Evolutionary conservation across 2,329 filamentous ascomycete genomes (phyloP).

Genomic region (Cladophialophora chaetospira): DNA sequence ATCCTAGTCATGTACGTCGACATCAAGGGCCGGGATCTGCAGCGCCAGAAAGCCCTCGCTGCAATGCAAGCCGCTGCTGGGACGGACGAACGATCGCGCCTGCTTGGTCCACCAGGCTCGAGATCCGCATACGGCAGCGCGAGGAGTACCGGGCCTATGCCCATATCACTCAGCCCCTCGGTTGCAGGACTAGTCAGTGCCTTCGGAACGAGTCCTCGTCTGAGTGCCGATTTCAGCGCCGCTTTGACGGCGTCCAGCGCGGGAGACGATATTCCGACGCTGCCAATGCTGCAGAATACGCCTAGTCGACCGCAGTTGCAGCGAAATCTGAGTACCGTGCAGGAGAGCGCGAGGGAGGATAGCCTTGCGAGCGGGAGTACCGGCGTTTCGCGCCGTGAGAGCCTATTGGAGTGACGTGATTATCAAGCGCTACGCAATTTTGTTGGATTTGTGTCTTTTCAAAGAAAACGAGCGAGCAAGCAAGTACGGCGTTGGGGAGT

Average conservation of each 20-base stretch:
- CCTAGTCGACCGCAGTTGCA: conserved; percentile 11
- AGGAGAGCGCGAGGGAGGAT: conserved; percentile 5
- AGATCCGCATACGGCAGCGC: conserved; percentile 5
- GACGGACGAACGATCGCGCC: not conserved
- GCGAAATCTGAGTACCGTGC: conserved; percentile 7
- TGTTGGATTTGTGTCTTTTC: too few species aligned
- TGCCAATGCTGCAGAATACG: conserved; percentile 4
- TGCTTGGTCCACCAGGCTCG: not conserved
- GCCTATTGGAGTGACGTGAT: too few species aligned
- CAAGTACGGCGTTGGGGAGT: too few species aligned
- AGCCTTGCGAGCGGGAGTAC: not conserved
- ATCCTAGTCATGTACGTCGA: conserved; percentile 69
- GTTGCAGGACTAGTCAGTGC: too few species aligned
- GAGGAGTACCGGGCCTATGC: too few species aligned
- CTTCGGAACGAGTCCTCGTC: too few species aligned
- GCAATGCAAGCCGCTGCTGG: conserved; percentile 6
- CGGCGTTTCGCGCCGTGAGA: not conserved
- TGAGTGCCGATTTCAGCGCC: not conserved
- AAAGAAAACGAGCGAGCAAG: too few species aligned
- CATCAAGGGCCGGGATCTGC: conserved; percentile 45
- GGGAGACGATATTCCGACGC: not conserved
- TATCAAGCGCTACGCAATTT: too few species aligned
- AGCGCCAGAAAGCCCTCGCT: conserved; percentile 17
- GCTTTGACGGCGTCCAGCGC: not conserved
- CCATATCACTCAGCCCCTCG: too few species aligned